Evolutionary conservation across 1,284 basidiomycete genomes (phyloP).

Genomic region (Ceratobasidium sp.): DNA sequence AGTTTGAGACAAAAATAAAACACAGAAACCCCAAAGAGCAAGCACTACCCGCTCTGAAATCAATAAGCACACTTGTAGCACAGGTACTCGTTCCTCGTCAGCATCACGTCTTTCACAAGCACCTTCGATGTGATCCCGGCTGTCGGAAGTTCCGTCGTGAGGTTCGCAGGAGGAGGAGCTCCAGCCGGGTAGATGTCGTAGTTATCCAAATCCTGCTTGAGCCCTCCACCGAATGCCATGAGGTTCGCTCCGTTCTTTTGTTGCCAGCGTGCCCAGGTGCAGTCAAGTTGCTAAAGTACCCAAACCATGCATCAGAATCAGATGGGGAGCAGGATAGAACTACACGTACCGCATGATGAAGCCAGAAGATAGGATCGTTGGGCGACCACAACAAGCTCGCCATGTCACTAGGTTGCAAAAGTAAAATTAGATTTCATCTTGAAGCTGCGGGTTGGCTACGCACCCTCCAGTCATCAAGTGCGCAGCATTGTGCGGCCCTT

Average conservation of each 20-base stretch:
- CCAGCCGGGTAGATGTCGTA: constrained; percentile 40
- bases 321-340: not conserved
- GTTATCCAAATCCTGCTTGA: constrained; percentile 23
- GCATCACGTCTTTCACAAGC: constrained; percentile 19
- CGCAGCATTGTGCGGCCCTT: constrained; percentile 43
- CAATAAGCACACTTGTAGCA: constrained; percentile 39
- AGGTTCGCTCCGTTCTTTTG: constrained; percentile 11
- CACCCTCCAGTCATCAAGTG: constrained; percentile 41
- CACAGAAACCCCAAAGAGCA: too few species aligned
- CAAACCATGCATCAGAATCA: not conserved
- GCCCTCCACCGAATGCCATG: constrained; percentile 39
- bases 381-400: constrained; percentile 34
- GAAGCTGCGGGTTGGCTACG: not conserved
- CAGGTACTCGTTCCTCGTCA: constrained; percentile 22
- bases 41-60: too few species aligned
- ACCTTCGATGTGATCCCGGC: constrained; percentile 11
- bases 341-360: constrained; percentile 37
- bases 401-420: constrained; percentile 26
- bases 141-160: constrained; percentile 13
- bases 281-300: constrained; percentile 31
- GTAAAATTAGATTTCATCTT: too few species aligned
- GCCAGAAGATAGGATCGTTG: constrained; percentile 39
- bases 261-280: constrained; percentile 45
- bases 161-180: not conserved
- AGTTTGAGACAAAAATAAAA: too few species aligned